Base-by-base conservation (phyloP, 176 grass and related monocot genomes). In the Rhynchospora breviuscula region DNA sequence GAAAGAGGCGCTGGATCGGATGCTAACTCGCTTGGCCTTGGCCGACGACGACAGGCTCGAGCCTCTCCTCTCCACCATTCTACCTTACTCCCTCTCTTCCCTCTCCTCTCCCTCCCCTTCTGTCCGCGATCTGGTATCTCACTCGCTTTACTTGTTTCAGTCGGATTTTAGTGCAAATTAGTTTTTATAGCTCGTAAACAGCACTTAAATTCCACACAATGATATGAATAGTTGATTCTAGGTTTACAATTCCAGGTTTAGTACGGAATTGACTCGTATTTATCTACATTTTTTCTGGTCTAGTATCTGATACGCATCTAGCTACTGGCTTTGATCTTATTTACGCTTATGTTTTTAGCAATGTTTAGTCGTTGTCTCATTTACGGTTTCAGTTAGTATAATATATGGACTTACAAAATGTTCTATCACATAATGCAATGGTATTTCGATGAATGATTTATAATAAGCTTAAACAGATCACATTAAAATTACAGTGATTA, bases 31-130 rank as follows among this genome's bases (percentile, higher is more conserved):
- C 2, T 83, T 97, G 82, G 94, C 94, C 87, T 86, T 94, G 49
- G 90, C 94, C 33, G 92, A 92, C 52, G 94, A 97, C 85, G 57
- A 83, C 35, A 90, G 88, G 80, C 94, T 97, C 67, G 87, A 91
- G 78, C 87, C 88, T 84, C 80, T 94, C 66, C 92, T 97, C 87
- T 54, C 72, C 53, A 75, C 81, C 81, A 90, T 94, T 85, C 95
- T 94, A 80, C 95, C 92, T 61, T 94, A 91, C 89, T 83, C 95
- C 81, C 88, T 98, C 87, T 86, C 95, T 81, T 98, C 90, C 0
- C 87, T 98, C 84, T 89, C 90, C 40, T 98, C 95, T 78, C 26
- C 92, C 5, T 80, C 92, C 66, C 22, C 87, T 10, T 81, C 95
- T 65, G 82, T 98, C 78, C 90, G 95, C n/a, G 94, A 94, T 76